phyloP scores from a whole-genome alignment of 2,329 filamentous ascomycete species.

The Cladosporium sp. region DNA sequence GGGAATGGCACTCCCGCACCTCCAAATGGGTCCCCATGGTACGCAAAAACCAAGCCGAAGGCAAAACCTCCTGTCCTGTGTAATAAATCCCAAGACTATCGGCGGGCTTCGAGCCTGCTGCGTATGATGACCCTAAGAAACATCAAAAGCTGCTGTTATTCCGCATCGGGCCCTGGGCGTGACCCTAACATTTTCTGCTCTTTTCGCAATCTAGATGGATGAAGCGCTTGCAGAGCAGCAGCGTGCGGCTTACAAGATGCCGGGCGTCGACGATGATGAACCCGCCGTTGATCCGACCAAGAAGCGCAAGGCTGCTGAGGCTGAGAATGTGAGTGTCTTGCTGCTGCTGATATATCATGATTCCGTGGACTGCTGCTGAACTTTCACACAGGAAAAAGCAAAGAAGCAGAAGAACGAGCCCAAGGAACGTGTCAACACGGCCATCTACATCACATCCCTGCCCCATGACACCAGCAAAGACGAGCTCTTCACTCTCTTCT shows the following conservation, averaged over 20 bases:
- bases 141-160: slow-evolving; percentile 3
- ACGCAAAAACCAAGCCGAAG: slow-evolving; percentile 27
- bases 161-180: slow-evolving; percentile 10
- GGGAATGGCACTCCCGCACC: slow-evolving; percentile 68
- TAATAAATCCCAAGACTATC: slow-evolving; percentile 18
- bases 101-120: slow-evolving; percentile 2
- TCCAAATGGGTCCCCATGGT: slow-evolving; percentile 71
- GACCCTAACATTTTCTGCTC: slow-evolving; percentile 23
- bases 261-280: slow-evolving; percentile 54
- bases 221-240: slow-evolving; percentile 58
- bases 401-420: slow-evolving; percentile 43
- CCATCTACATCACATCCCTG: slow-evolving; percentile 85
- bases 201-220: slow-evolving; percentile 45
- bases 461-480: slow-evolving; percentile 72
- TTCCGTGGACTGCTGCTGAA: neutral
- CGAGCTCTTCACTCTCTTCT: slow-evolving; percentile 81
- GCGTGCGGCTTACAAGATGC: slow-evolving; percentile 55
- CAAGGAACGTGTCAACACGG: slow-evolving; percentile 57
- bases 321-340: slow-evolving; percentile 25
- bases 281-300: slow-evolving; percentile 28
- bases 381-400: slow-evolving; percentile 3
- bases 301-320: slow-evolving; percentile 38
- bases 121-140: neutral
- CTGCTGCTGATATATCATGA: neutral
- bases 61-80: slow-evolving; percentile 18